Evolutionary conservation across 805 yeast genomes (phyloP), one percentile per base, ranked within the genome.

Genomic region (Zygoascus bituminiphila): DNA sequence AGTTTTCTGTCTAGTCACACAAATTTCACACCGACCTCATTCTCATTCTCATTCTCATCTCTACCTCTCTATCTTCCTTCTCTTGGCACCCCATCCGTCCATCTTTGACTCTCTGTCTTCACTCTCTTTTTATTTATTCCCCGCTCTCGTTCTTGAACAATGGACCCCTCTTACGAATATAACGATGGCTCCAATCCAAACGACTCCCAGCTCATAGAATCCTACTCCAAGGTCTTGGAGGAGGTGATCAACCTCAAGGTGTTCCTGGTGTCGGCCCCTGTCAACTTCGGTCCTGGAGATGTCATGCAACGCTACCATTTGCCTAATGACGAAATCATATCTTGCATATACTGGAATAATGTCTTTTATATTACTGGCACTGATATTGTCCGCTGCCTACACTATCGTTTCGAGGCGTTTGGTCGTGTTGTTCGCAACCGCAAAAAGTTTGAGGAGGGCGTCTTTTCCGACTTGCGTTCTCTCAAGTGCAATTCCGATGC

Each of bases 371-470:
- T 91, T 44, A 91, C 98, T 0, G 98, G 98, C 2, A 91, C 98
- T 0, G 98, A 93, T 70, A 89, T 91, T 50, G 96, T 93, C 42
- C 79, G 96, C 50, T 87, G 96, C 64, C 78, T 91, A 45, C 84
- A 88, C 15, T 93, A 84, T 65, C 79, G 91, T 56, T 84, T 91
- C 69, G 83, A 82, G 57, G 88, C 88, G 57, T 86, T 91, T 69
- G 98, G 98, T 0, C 74, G 98, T 53, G 77, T 77, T 51, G 80
- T 93, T 21, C 64, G 77, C 17, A 96, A 93, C 64, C 73, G 95
- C 57, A 89, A 93, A 67, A 91, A 93, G 68, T 91, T 91, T 62
- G 98, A 91, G 69, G 98, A 91, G 68, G 97, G 98, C 19, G 81
- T 91, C 23, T 91, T 93, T 58, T 84, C 95, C 6, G 98, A 93